phyloP scores from a whole-genome alignment of 768 basidiomycete species.

The Phallus indusiatus region DNA sequence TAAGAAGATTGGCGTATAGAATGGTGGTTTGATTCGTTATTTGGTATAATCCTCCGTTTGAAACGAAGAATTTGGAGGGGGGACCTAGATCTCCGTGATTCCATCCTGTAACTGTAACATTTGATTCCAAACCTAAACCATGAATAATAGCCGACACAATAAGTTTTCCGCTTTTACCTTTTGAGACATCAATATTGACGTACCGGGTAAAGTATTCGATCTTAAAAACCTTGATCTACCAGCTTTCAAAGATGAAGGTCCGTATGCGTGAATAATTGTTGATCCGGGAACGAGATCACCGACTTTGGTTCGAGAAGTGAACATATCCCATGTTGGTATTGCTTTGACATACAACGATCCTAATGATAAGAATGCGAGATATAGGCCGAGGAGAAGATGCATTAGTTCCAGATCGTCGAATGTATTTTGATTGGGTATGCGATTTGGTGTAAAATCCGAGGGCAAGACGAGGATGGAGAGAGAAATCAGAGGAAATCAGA shows the following conservation, averaged over 20 bases:
- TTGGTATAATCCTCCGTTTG: slow-evolving; percentile 41
- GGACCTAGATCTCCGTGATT: not conserved
- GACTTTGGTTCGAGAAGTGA: not conserved
- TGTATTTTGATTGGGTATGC: no score
- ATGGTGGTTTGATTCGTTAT: slow-evolving; percentile 48
- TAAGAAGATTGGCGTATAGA: slow-evolving; percentile 43
- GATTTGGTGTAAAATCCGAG: no score
- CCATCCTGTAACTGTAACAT: not conserved
- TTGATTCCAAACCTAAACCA: not conserved
- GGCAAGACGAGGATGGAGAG: no score
- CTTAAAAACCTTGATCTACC: not conserved
- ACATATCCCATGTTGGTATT: slow-evolving; percentile 4
- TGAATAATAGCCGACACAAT: not conserved
- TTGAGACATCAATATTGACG: no score
- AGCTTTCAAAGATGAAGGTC: not conserved
- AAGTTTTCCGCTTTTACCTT: not conserved
- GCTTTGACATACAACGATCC: not conserved
- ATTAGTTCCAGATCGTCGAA: no score
- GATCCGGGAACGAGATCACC: not conserved
- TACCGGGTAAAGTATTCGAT: not conserved
- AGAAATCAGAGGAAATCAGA: no score
- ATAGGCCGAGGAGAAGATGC: no score
- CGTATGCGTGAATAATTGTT: not conserved
- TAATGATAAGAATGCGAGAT: not conserved
- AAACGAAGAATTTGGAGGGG: slow-evolving; percentile 46